Evolutionary conservation across 2,329 filamentous ascomycete genomes (phyloP).

Genomic region (Fusarium odoratissimum): DNA sequence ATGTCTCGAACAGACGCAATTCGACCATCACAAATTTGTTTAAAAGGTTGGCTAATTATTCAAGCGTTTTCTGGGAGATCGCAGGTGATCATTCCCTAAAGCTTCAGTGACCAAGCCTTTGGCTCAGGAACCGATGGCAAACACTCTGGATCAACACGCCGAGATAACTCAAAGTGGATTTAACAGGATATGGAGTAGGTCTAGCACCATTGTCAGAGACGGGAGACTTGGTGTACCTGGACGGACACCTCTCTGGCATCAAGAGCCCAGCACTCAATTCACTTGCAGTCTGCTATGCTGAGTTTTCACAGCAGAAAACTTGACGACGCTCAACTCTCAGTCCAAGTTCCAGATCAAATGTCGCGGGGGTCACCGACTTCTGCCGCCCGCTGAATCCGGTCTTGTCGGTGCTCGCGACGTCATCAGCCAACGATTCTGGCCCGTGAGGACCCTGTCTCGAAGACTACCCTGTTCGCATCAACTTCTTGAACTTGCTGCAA

Average conservation of each 20-base stretch:
- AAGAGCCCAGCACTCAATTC: not conserved
- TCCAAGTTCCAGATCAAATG: not conserved
- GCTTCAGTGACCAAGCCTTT: conserved; percentile 2
- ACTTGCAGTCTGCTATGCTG: conserved; percentile 28
- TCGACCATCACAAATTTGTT: not conserved
- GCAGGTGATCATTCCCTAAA: conserved; percentile 31
- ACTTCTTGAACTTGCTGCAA: conserved; percentile 15
- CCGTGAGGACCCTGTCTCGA: conserved; percentile 28
- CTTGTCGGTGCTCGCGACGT: conserved; percentile 35
- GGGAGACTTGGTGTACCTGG: not conserved
- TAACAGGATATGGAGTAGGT: not conserved
- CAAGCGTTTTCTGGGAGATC: not conserved
- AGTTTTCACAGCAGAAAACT: conserved; percentile 20
- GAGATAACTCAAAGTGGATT: conserved; percentile 19
- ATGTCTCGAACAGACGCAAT: conserved; percentile 2
- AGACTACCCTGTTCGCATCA: conserved; percentile 26
- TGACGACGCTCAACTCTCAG: not conserved
- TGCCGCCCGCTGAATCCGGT: conserved; percentile 31
- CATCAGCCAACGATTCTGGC: conserved; percentile 36
- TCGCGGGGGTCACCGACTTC: conserved; percentile 38
- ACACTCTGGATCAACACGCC: conserved; percentile 8
- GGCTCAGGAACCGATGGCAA: conserved; percentile 33
- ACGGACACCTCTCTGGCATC: conserved; percentile 5
- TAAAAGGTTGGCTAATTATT: not conserved
- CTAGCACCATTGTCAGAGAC: not conserved